Evolutionary conservation across 106 monocot genomes (phyloP), one percentile per base, ranked within the genome.

Genomic region (Triglochin maritima): DNA sequence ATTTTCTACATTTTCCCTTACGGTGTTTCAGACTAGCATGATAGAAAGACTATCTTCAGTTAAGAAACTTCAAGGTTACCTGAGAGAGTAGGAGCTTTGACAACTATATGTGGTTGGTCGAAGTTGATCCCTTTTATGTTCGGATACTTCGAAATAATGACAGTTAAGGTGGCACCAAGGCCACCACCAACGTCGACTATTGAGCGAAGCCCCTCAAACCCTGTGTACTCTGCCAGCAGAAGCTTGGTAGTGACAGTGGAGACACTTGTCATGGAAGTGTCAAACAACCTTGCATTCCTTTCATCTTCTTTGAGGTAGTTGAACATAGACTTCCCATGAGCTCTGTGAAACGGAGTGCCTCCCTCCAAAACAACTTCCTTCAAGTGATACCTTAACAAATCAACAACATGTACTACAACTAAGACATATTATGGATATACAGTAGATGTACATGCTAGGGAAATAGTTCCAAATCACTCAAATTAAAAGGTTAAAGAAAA

Each of bases 281-380:
- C 79, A 72, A 85, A 85, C 65, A 81, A 75, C 57, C 49, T 77
- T 50, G 77, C 81, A 69, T 78, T 75, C 46, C 79, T 57, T 46
- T 62, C 73, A 63, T 83, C 84, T 7, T 53, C 77, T 5, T 56
- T 74, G 4, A 60, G 66, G 71, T 81, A 87, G 71, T 87, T 79
- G 53, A 87, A 87, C 44, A 53, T 55, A 15, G 60, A 63, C 79
- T 71, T 74, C n/a, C 87, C 87, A 51, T 85, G 15, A 4, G 67
- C 74, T 62, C 53, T 75, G 50, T 79, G 57, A 51, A 82, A 79
- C 4, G 78, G 71, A 42, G 63, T 67, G 2, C 62, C 63, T 9
- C 82, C 82, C 1, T 75, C 62, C 46, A 69, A 59, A 4, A 74
- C 74, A 4, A 50, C 56, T 41, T 74, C 66, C 49, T 74, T 74